phyloP scores from a whole-genome alignment of 306 rosid genomes.

The Cyamopsis tetragonoloba region DNA sequence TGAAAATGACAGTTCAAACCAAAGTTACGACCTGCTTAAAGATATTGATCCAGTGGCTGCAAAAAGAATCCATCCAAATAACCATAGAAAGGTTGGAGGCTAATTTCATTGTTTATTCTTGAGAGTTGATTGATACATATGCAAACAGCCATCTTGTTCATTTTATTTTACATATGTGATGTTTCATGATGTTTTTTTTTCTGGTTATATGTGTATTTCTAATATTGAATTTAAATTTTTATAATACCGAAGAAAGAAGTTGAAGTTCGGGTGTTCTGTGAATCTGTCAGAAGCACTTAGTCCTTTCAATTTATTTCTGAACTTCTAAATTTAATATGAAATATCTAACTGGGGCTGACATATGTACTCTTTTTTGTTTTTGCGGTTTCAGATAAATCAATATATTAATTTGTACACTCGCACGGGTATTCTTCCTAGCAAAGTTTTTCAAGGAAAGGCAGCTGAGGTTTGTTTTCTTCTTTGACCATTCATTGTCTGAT shows the following conservation, averaged over 20 bases:
- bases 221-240: not conserved
- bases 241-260: not conserved
- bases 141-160: not conserved
- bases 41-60: conserved; percentile 85
- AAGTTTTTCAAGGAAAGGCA: conserved; percentile 71
- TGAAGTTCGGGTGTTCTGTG: not conserved
- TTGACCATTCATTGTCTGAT: conserved; percentile 4
- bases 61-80: conserved; percentile 86
- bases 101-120: conserved; percentile 18
- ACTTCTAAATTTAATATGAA: not conserved
- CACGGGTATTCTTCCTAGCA: conserved; percentile 75
- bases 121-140: not conserved
- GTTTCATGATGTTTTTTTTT: not conserved
- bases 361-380: not conserved
- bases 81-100: conserved; percentile 67
- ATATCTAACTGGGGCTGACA: conserved; percentile 1
- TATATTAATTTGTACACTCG: conserved; percentile 70
- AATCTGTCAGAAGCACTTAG: not conserved
- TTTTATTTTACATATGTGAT: not conserved
- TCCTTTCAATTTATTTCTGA: not conserved
- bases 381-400: conserved; percentile 68
- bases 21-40: conserved; percentile 57
- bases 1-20: conserved; percentile 35
- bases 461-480: conserved; percentile 56
- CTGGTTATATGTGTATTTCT: no score